A percentile compares a stretch with the other conserved stretches of the same genome.
These are phyloP conservation scores for Arthrocladium fulminans DNA, from an alignment of 2,329 filamentous ascomycete species.

Conservation along the genomic window DNA sequence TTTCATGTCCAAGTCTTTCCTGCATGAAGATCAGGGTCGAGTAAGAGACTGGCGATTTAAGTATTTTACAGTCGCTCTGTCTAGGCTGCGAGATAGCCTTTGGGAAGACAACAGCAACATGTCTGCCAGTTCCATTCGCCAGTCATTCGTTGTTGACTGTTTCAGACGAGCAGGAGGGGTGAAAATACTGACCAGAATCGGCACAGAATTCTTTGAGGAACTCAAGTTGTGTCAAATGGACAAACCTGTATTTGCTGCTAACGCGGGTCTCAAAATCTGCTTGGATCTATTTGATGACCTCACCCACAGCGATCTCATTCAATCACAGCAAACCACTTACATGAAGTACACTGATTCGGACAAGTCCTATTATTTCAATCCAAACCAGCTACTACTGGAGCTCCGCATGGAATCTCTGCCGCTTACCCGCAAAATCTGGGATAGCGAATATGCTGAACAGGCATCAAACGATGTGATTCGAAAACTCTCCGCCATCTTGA, in stretches of 20 bases:
- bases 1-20: conserved; percentile 35
- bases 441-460: conserved; percentile 69
- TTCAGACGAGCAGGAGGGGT: conserved; percentile 79
- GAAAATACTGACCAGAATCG: conserved; percentile 60
- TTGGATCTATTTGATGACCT: conserved; percentile 56
- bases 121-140: conserved; percentile 14
- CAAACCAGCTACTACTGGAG: conserved; percentile 75
- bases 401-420: conserved; percentile 72
- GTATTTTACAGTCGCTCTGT: conserved; percentile 74
- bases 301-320: conserved; percentile 68
- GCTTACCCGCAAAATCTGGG: conserved; percentile 68
- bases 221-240: conserved; percentile 41
- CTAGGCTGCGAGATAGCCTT: conserved; percentile 46
- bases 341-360: conserved; percentile 47
- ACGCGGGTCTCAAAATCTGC: conserved; percentile 67
- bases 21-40: conserved; percentile 33
- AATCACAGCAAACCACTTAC: conserved; percentile 56
- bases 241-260: conserved; percentile 40
- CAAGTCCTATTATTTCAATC: conserved; percentile 53
- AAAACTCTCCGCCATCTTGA: conserved; percentile 73
- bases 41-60: conserved; percentile 58
- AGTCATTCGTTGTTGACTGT: conserved; percentile 70
- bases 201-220: conserved; percentile 58
- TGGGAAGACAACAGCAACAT: conserved; percentile 17
- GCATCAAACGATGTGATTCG: conserved; percentile 67